Conservation (phyloP, 768 basidiomycete genomes). For the Asterophora parasitica region DNA sequence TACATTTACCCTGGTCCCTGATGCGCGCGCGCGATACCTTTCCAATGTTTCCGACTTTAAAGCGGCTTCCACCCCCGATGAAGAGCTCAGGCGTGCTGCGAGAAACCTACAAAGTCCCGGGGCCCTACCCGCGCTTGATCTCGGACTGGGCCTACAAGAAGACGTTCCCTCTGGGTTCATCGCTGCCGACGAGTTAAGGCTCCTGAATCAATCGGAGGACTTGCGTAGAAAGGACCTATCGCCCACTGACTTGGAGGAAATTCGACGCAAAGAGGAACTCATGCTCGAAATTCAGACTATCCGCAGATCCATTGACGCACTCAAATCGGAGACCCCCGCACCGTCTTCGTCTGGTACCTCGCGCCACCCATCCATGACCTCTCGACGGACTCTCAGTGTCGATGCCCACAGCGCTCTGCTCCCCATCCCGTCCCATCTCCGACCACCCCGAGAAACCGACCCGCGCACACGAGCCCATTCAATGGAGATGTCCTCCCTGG, state of each 20-base stretch:
- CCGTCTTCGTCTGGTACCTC: constrained; percentile 61
- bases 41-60: constrained; percentile 75
- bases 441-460: constrained; percentile 64
- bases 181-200: constrained; percentile 32
- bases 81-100: constrained; percentile 51
- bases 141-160: constrained; percentile 69
- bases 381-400: constrained; percentile 62
- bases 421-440: constrained; percentile 50
- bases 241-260: constrained; percentile 47
- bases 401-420: constrained; percentile 54
- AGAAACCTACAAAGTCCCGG: constrained; percentile 48
- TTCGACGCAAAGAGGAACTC: constrained; percentile 66
- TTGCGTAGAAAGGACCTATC: constrained; percentile 31
- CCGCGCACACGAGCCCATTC: constrained; percentile 69
- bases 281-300: constrained; percentile 76
- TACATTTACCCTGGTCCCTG: constrained; percentile 45
- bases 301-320: constrained; percentile 69
- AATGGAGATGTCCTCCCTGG: constrained; percentile 57
- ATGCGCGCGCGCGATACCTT: constrained; percentile 50
- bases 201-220: constrained; percentile 11
- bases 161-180: constrained; percentile 74
- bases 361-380: constrained; percentile 60
- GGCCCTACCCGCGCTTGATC: constrained; percentile 65
- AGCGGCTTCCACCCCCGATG: constrained; percentile 55
- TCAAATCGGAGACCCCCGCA: constrained; percentile 67